A percentile compares a stretch with the other conserved stretches of the same genome.
Conservation (phyloP, 495 filamentous ascomycete species). For the Lasiosphaeris hirsuta region DNA sequence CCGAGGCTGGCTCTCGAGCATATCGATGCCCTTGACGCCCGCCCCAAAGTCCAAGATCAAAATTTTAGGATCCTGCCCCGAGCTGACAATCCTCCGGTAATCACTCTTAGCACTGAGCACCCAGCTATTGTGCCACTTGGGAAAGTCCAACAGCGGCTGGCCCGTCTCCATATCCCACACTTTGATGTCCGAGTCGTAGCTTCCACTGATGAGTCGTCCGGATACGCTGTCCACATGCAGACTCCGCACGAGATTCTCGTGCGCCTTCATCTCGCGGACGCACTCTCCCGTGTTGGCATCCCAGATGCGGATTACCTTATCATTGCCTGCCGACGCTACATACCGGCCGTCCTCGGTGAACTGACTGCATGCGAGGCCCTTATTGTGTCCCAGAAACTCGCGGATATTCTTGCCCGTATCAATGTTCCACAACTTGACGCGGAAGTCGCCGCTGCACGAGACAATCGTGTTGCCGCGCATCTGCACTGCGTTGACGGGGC, state of each 20-base stretch:
- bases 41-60: conserved; percentile 86
- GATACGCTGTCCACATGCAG: conserved; percentile 83
- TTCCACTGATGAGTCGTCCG: conserved; percentile 80
- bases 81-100: conserved; percentile 87
- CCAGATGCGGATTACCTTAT: conserved; percentile 89
- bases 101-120: conserved; percentile 93
- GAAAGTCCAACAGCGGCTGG: conserved; percentile 67
- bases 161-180: conserved; percentile 82
- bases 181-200: conserved; percentile 91
- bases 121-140: conserved; percentile 92
- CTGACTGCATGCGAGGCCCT: conserved; percentile 91
- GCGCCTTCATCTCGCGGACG: conserved; percentile 70
- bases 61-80: conserved; percentile 86
- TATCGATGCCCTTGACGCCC: conserved; percentile 50
- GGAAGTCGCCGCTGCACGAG: conserved; percentile 87
- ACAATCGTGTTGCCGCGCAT: conserved; percentile 87
- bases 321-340: conserved; percentile 90
- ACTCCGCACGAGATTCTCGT: conserved; percentile 77
- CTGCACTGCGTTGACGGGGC: conserved; percentile 94
- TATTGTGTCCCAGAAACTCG: conserved; percentile 80
- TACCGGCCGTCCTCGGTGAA: conserved; percentile 87
- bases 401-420: conserved; percentile 78
- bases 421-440: conserved; percentile 93
- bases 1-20: conserved; percentile 42
- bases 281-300: conserved; percentile 86